A percentile compares a stretch with the other conserved stretches of the same genome.
These are phyloP conservation scores for Cladophialophora yegresii DNA, from an alignment of 2,329 filamentous ascomycete species.

Conservation along the genomic window DNA sequence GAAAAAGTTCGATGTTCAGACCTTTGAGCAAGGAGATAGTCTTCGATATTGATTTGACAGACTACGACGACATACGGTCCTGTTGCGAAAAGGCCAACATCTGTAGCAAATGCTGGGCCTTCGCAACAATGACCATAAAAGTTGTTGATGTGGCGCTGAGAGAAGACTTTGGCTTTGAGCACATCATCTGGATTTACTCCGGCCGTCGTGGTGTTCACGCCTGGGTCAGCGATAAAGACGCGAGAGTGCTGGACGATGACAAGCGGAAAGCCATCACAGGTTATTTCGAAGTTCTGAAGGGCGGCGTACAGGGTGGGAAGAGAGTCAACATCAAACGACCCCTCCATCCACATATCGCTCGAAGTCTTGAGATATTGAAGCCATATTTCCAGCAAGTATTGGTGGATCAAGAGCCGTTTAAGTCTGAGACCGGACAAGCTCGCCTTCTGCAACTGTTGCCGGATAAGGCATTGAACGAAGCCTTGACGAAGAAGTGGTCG, in stretches of 20 bases:
- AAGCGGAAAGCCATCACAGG: slow-evolving; percentile 81
- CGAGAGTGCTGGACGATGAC: slow-evolving; percentile 79
- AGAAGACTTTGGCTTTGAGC: slow-evolving; percentile 94
- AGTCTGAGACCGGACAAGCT: slow-evolving; percentile 67
- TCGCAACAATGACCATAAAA: slow-evolving; percentile 97
- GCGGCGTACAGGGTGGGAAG: slow-evolving; percentile 82
- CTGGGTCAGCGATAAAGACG: slow-evolving; percentile 93
- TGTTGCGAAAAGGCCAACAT: slow-evolving; percentile 94
- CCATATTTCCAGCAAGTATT: slow-evolving; percentile 86
- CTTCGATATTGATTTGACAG: slow-evolving; percentile 99
- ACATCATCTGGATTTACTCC: slow-evolving; percentile 98
- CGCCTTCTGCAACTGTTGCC: slow-evolving; percentile 83
- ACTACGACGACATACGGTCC: slow-evolving; percentile 95
- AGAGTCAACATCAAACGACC: slow-evolving; percentile 81
- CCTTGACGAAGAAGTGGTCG: slow-evolving; percentile 87
- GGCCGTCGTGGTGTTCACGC: slow-evolving; percentile 95
- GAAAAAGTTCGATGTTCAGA: slow-evolving; percentile 77
- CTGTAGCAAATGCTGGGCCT: slow-evolving; percentile 91
- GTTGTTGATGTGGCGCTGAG: slow-evolving; percentile 83
- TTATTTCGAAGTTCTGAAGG: slow-evolving; percentile 87
- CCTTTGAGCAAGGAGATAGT: slow-evolving; percentile 91
- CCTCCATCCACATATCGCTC: slow-evolving; percentile 82
- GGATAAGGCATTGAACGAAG: slow-evolving; percentile 73
- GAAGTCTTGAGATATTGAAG: slow-evolving; percentile 82
- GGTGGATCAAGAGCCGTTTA: slow-evolving; percentile 82